These are phyloP conservation scores for Helotiales sp. DNA, from an alignment of 2,329 filamentous ascomycete genomes.

Conservation along the genomic window DNA sequence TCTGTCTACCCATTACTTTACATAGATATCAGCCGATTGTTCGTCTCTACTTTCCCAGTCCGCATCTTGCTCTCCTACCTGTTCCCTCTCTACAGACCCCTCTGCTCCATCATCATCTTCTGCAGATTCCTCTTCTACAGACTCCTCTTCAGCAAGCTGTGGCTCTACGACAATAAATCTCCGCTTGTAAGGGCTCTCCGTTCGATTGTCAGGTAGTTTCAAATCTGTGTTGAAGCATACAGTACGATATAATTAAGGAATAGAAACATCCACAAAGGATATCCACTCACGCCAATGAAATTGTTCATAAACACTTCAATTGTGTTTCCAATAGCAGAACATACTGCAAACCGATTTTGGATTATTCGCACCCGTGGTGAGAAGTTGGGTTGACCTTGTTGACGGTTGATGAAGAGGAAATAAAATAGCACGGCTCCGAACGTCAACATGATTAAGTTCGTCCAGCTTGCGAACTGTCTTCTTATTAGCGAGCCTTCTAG, in stretches of 20 bases:
- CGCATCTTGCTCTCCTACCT: too few relatives aligned
- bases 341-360: background rate
- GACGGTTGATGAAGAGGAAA: background rate
- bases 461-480: slow-evolving; percentile 8
- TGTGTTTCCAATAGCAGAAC: slow-evolving; percentile 5
- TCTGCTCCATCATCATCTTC: too few relatives aligned
- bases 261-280: background rate
- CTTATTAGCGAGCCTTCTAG: background rate
- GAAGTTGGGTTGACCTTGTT: background rate
- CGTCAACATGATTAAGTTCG: slow-evolving; percentile 5
- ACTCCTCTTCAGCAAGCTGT: too few relatives aligned
- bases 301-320: background rate
- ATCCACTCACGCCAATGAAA: background rate
- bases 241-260: background rate
- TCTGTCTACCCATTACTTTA: too few relatives aligned
- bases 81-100: too few relatives aligned
- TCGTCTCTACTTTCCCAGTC: too few relatives aligned
- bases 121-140: too few relatives aligned
- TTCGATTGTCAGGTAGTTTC: too few relatives aligned
- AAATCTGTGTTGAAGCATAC: too few relatives aligned
- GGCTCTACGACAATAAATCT: too few relatives aligned
- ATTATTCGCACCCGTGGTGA: background rate
- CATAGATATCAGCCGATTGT: too few relatives aligned
- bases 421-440: slow-evolving; percentile 2
- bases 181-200: too few relatives aligned